phyloP scores from a whole-genome alignment of 163 green algal species.

The Chlorella variabilis region DNA sequence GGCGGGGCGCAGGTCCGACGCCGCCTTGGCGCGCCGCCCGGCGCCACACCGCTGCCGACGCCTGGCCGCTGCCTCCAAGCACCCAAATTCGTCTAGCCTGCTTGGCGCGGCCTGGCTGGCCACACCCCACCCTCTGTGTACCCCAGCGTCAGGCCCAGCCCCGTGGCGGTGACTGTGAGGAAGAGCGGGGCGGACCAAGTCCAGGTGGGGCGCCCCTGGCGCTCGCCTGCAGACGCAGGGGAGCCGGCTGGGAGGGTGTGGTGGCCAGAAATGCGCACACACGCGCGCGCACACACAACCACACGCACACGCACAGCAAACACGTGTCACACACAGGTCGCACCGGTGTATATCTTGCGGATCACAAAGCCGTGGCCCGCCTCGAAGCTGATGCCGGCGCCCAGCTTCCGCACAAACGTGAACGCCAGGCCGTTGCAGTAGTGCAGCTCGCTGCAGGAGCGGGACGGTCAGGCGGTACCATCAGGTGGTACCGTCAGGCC shows the following conservation, averaged over 20 bases:
- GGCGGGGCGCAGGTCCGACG: too few relatives aligned
- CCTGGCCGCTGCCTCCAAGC: too few relatives aligned
- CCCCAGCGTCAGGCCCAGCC: constrained; percentile 35
- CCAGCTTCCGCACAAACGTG: constrained; percentile 38
- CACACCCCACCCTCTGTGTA: constrained; percentile 42
- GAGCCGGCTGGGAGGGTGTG: too few relatives aligned
- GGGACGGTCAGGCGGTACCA: too few relatives aligned
- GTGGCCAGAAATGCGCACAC: background rate
- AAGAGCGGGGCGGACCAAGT: constrained; percentile 41
- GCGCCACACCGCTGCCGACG: too few relatives aligned
- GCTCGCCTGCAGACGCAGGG: constrained; percentile 9
- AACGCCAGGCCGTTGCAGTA: constrained; percentile 42
- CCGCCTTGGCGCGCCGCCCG: background rate
- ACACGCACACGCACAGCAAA: too few relatives aligned
- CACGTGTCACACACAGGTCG: too few relatives aligned
- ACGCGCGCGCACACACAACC: too few relatives aligned
- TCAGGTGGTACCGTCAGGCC: too few relatives aligned
- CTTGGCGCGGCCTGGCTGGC: background rate
- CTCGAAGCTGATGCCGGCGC: constrained; percentile 26
- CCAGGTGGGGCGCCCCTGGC: constrained; percentile 20
- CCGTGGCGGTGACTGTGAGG: constrained; percentile 23
- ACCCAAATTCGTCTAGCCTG: too few relatives aligned
- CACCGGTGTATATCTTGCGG: constrained; percentile 37
- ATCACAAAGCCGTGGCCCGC: constrained; percentile 45
- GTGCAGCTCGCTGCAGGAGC: constrained; percentile 31